Evolutionary conservation across 768 basidiomycete genomes (phyloP).

Genomic region (Pleurotus ostreatus): DNA sequence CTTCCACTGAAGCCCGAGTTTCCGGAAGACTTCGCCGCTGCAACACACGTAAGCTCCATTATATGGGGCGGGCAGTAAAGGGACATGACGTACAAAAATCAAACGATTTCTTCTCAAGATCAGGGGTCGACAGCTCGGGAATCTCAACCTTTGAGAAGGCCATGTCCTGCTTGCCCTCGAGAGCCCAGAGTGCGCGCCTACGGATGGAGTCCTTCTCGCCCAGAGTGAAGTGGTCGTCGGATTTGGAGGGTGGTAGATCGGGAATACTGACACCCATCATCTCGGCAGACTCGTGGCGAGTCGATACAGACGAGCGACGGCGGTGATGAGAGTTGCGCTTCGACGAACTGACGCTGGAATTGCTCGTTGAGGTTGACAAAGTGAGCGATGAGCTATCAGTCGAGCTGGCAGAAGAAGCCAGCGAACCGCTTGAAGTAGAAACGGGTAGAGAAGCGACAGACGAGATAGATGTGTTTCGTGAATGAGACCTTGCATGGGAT

Average conservation of each 20-base stretch:
- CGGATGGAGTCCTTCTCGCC: constrained; percentile 78
- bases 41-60: constrained; percentile 6
- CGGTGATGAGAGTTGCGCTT: constrained; percentile 81
- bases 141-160: constrained; percentile 79
- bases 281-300: constrained; percentile 85
- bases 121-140: constrained; percentile 66
- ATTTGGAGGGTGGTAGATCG: constrained; percentile 53
- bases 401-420: constrained; percentile 32
- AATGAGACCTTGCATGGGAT: constrained; percentile 65
- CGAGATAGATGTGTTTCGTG: constrained; percentile 61
- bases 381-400: constrained; percentile 30
- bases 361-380: constrained; percentile 18
- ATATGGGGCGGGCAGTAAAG: constrained; percentile 11
- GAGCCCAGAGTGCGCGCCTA: constrained; percentile 77
- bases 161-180: constrained; percentile 79
- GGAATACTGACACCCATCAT: constrained; percentile 81
- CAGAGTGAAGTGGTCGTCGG: constrained; percentile 65
- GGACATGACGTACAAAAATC: constrained; percentile 57
- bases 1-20: constrained; percentile 30
- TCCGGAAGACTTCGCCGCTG: constrained; percentile 59
- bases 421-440: constrained; percentile 33
- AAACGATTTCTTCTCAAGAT: constrained; percentile 50
- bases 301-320: constrained; percentile 85
- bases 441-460: constrained; percentile 38
- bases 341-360: constrained; percentile 23